Base-by-base conservation (phyloP, 805 yeast genomes). In the Yamadazyma phyllophila region DNA sequence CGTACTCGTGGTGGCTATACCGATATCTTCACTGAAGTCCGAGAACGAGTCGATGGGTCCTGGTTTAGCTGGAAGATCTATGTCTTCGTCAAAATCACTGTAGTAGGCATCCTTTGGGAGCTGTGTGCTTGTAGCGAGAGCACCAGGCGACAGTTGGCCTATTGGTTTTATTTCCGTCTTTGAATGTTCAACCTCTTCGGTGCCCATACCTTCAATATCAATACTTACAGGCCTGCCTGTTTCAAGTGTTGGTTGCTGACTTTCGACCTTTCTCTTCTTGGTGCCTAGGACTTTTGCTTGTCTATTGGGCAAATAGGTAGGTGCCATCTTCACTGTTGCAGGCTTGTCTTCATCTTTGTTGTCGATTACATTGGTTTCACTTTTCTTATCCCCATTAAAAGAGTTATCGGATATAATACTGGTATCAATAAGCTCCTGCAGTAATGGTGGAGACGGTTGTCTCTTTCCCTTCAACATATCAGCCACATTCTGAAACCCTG, bases 401-500 rank as follows among this genome's bases (percentile, higher is more conserved):
- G 24, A 20, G 24, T 6, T 20, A 17, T 42, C 45, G n/a, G 43
- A 45, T 7, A 47, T 12, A 13, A 35, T 36, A 36, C 39, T 41
- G 1, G 49, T 40, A 38, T 50, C 53, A 36, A 50, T 50, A 16
- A 50, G 39, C 15, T 50, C 54, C 4, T 50, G 53, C 43, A 45
- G 46, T 10, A 44, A 36, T 4, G 43, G 36, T 7, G 51, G 48
- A 24, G 47, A 43, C 11, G 8, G n/a, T 4, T 17, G 15, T 13
- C 26, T 10, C 15, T n/a, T n/a, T n/a, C 16, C 11, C 17, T 37
- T 48, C 29, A 50, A 36, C 45, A 50, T 40, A 7, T 45, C 42
- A 4, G 42, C 13, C 2, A 45, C 88, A 16, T 67, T 65, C 31
- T 69, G 67, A 52, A 86, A 85, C 0, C 89, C 91, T 0, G 83